A percentile compares a stretch with the other conserved stretches of the same genome.
Conservation (phyloP, 257 asterid genomes). For the Solanum neorickii region DNA sequence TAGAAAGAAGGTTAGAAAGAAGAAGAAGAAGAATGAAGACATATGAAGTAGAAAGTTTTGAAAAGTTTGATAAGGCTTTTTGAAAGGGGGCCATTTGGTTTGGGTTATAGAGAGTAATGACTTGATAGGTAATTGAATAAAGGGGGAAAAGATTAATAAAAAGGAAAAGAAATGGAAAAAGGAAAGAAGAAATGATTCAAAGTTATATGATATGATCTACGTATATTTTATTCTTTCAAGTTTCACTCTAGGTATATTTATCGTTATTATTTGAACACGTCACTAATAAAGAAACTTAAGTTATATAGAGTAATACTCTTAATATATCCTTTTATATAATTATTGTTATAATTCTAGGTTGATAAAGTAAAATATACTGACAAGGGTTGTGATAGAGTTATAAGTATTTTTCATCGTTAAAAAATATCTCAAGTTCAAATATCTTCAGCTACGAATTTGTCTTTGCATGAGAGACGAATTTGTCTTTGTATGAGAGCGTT, state of each 20-base stretch:
- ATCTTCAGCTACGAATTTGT: no score
- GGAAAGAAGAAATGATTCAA: background rate
- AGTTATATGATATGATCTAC: background rate
- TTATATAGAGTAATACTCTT: no score
- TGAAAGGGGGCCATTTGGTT: slow-evolving; percentile 33
- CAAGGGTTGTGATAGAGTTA: background rate
- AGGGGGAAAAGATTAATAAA: background rate
- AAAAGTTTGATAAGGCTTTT: slow-evolving; percentile 14
- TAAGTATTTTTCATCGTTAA: background rate
- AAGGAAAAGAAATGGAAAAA: background rate
- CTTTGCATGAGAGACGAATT: no score
- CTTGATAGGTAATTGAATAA: background rate
- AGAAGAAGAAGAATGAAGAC: background rate
- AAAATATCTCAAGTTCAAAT: rapidly evolving
- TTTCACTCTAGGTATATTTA: background rate
- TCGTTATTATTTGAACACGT: background rate
- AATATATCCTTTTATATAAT: no score
- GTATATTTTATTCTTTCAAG: background rate
- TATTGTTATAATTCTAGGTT: background rate
- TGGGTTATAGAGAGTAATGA: slow-evolving; percentile 4
- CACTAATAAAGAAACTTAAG: background rate
- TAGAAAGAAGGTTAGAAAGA: background rate
- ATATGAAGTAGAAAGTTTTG: slow-evolving; percentile 22
- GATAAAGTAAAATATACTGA: no score
- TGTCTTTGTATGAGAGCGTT: no score